Evolutionary conservation across 2,329 filamentous ascomycete genomes (phyloP).

Genomic region (Cladosporium sp.): DNA sequence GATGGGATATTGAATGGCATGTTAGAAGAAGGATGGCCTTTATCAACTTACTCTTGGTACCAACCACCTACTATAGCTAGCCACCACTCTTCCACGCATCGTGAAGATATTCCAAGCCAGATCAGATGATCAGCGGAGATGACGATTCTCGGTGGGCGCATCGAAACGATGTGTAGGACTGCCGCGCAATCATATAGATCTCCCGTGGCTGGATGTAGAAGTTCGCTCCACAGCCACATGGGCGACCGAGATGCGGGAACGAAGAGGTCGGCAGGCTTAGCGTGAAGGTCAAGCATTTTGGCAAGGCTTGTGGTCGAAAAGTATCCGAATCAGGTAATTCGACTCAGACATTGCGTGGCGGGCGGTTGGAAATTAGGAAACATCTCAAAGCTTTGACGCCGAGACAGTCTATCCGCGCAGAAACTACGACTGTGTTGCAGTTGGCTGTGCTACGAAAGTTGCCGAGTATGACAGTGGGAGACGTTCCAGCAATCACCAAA

Average conservation of each 20-base stretch:
- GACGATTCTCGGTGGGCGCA: not conserved
- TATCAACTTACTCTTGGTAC: slow-evolving; percentile 7
- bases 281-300: slow-evolving; percentile 1
- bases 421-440: not conserved
- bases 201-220: not conserved
- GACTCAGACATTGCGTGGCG: not conserved
- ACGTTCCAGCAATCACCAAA: too few species aligned
- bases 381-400: not conserved
- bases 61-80: slow-evolving; percentile 4
- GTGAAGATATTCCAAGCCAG: slow-evolving; percentile 4
- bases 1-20: not conserved
- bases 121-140: not conserved
- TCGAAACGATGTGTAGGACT: slow-evolving; percentile 1
- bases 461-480: too few species aligned
- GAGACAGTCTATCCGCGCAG: not conserved
- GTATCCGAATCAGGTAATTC: not conserved
- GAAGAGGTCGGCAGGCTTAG: not conserved
- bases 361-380: not conserved
- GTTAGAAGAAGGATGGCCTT: not conserved
- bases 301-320: not conserved
- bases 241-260: not conserved
- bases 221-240: slow-evolving; percentile 2
- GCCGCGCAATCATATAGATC: slow-evolving; percentile 11
- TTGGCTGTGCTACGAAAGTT: not conserved
- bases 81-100: not conserved